Evolutionary conservation across 2,329 filamentous ascomycete species (phyloP).

Genomic region (Macrophomina tecta): DNA sequence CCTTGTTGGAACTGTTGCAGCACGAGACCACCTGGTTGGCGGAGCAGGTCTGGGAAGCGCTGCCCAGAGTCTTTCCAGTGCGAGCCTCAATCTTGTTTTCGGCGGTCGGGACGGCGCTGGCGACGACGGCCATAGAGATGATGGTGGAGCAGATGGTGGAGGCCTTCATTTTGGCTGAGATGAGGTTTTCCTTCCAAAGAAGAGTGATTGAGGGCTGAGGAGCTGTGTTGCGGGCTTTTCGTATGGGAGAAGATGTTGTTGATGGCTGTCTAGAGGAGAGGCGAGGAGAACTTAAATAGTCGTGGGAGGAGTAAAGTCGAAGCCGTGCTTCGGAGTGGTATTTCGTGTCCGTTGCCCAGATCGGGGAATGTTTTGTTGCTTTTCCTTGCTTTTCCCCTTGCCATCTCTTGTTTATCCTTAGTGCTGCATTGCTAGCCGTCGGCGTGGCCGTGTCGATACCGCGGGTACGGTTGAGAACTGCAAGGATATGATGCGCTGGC

Average conservation of each 20-base stretch:
- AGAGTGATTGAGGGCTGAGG: not conserved
- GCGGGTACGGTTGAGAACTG: not conserved
- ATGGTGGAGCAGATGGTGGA: slow-evolving; percentile 26
- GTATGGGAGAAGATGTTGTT: slow-evolving; percentile 27
- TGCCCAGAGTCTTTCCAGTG: slow-evolving; percentile 26
- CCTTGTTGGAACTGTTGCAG: slow-evolving; percentile 30
- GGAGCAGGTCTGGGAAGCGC: slow-evolving; percentile 28
- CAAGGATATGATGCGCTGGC: not conserved
- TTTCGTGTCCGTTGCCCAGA: not conserved
- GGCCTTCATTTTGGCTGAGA: slow-evolving; percentile 32
- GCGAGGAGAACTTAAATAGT: slow-evolving; percentile 26
- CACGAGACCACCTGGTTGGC: slow-evolving; percentile 30
- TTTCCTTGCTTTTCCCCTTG: not conserved
- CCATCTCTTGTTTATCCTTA: not conserved
- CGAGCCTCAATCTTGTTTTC: not conserved
- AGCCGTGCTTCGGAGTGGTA: not conserved
- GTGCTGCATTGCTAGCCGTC: not conserved
- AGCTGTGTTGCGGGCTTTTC: slow-evolving; percentile 16
- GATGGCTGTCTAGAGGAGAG: slow-evolving; percentile 19
- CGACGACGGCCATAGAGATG: slow-evolving; percentile 30
- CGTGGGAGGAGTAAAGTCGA: not conserved
- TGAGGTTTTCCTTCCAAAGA: not conserved
- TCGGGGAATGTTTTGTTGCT: not conserved
- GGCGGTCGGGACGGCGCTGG: slow-evolving; percentile 27
- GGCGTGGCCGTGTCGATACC: not conserved